Evolutionary conservation across 805 yeast genomes (phyloP).

Genomic region (Candida germanica): DNA sequence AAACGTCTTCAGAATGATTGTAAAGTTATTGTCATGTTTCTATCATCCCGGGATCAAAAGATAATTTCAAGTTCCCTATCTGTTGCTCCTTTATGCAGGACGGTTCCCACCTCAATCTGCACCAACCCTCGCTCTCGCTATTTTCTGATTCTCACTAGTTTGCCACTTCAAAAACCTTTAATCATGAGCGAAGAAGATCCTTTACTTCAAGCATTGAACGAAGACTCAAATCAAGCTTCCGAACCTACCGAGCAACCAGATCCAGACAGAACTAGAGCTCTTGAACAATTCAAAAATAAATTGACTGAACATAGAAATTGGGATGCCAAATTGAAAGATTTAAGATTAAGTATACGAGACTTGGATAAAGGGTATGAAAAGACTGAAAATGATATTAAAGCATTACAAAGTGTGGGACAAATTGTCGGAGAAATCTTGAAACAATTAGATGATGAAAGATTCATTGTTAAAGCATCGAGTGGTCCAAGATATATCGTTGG

Average conservation of each 20-base stretch:
- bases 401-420: conserved; percentile 95
- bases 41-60: conserved; percentile 6
- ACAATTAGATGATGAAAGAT: conserved; percentile 90
- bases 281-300: conserved; percentile 76
- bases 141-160: no score
- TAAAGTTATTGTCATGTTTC: no score
- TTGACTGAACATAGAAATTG: conserved; percentile 90
- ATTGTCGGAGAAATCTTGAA: conserved; percentile 95
- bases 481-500: conserved; percentile 99
- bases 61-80: no score
- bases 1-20: no score
- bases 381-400: conserved; percentile 96
- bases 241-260: conserved; percentile 27
- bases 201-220: conserved; percentile 16
- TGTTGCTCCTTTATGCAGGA: no score
- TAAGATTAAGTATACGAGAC: conserved; percentile 79
- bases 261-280: conserved; percentile 73
- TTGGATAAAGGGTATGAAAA: conserved; percentile 81
- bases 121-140: no score
- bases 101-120: no score
- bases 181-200: conserved; percentile 17
- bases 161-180: no score
- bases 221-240: conserved; percentile 26
- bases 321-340: conserved; percentile 85
- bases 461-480: conserved; percentile 91